Base-by-base conservation (phyloP, 352 stramenopile species). In the Phytopythium litorale region DNA sequence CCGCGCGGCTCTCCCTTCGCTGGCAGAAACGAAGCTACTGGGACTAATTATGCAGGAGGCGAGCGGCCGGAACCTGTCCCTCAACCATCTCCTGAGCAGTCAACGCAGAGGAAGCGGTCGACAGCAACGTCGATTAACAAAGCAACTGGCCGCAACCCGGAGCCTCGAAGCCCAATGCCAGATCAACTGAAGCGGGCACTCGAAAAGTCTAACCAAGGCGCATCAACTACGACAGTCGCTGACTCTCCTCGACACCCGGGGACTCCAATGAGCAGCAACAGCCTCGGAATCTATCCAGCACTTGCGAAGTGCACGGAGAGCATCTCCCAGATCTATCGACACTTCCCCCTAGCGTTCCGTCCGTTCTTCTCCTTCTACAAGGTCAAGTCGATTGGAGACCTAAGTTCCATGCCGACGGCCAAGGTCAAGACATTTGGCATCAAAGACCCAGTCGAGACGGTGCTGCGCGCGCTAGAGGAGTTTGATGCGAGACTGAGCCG, bases 331-430 rank as follows among this genome's bases (percentile, higher is more conserved):
- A 54, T 91, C 2, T 78, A 84, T 56, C 60, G 65, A 7, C 69
- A 88, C 61, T 81, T 93, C 23, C 75, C 84, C 1, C 65, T 84
- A 25, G 67, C 58, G 7, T 88, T 91, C 51, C 67, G 79, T 19
- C 72, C 65, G 23, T 75, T 92, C 45, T 79, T 85, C 33, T 73
- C 71, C 21, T 87, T 85, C 13, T 81, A 84, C 70, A 86, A 88
- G 54, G 76, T 93, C 54, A 76, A 81, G 37, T 91, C 82, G 0
- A 75, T 93, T 32, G 80, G 84, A 25, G 77, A 93, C 64, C 58
- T 91, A 56, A 87, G 78, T 54, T 63, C 72, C 0, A 76, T 85
- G 61, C 55, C 67, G 0, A 43, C 78, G 15, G 68, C 79, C 42
- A 78, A 82, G 58, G 73, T 93, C 28, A 75, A 72, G 43, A 76